phyloP scores from a whole-genome alignment of 305 asterid species.

The Ajuga reptans region DNA sequence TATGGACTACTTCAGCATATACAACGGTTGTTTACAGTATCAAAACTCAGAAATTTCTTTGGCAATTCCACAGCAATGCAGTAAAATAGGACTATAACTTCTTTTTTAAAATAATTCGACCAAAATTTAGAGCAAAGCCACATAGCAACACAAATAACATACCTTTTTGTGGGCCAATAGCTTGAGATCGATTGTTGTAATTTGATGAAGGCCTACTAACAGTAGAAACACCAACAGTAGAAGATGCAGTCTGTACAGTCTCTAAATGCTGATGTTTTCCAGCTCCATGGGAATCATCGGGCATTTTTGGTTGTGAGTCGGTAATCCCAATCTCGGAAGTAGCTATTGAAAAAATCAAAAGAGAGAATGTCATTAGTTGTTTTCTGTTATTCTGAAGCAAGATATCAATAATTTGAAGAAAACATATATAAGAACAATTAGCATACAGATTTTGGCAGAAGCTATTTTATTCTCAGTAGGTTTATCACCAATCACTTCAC shows the following conservation, averaged over 20 bases:
- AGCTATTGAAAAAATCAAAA: slow-evolving; percentile 33
- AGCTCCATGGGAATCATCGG: slow-evolving; percentile 34
- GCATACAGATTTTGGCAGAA: slow-evolving; percentile 38
- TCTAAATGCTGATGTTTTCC: slow-evolving; percentile 55
- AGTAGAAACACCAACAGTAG: slow-evolving; percentile 39
- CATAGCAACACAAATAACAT: neutral
- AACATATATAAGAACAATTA: slow-evolving; percentile 9
- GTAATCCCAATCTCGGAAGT: slow-evolving; percentile 39
- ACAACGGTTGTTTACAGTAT: slow-evolving; percentile 5
- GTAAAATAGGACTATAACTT: neutral
- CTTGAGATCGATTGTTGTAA: slow-evolving; percentile 59
- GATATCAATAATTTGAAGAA: slow-evolving; percentile 9
- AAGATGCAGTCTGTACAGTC: slow-evolving; percentile 37
- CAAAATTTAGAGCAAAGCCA: no score
- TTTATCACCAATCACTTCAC: slow-evolving; percentile 33
- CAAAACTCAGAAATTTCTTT: neutral
- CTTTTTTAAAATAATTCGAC: neutral
- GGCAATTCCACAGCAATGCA: slow-evolving; percentile 6
- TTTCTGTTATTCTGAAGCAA: slow-evolving; percentile 6
- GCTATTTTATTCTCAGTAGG: slow-evolving; percentile 38
- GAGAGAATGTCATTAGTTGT: slow-evolving; percentile 20
- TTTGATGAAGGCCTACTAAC: slow-evolving; percentile 65
- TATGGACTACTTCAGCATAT: slow-evolving; percentile 8
- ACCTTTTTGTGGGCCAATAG: slow-evolving; percentile 68
- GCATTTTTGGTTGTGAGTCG: slow-evolving; percentile 36